Evolutionary conservation across 345 rosid genomes (phyloP).

Genomic region (Rhodamnia rubescens): DNA sequence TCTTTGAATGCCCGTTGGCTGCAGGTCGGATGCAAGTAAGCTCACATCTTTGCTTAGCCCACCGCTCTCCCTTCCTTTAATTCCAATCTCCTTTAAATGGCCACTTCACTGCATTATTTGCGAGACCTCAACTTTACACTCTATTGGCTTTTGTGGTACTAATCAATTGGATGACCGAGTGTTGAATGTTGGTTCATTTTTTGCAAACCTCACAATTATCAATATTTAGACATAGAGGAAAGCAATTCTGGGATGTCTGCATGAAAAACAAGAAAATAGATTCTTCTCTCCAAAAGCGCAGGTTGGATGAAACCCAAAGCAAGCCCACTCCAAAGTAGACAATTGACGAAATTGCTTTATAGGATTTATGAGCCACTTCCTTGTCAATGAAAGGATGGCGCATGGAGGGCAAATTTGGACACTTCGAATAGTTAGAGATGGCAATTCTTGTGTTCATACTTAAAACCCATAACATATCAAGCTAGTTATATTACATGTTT

Average conservation of each 20-base stretch:
- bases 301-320: not conserved
- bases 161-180: not conserved
- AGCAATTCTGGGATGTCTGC: not conserved
- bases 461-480: not conserved
- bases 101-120: conserved; percentile 25
- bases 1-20: conserved; percentile 7
- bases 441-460: not conserved
- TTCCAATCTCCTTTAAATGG: conserved; percentile 35
- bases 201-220: not conserved
- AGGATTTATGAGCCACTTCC: not conserved
- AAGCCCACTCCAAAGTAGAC: not conserved
- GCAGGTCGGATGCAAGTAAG: conserved; percentile 49
- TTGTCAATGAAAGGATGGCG: not conserved
- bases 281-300: not conserved
- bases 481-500: not conserved
- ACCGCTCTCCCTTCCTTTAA: conserved; percentile 59
- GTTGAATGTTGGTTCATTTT: not conserved
- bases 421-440: not conserved
- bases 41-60: conserved; percentile 54
- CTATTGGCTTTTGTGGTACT: not conserved
- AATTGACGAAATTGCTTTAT: not conserved
- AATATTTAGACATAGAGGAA: not conserved
- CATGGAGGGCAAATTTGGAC: not conserved
- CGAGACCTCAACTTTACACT: not conserved
- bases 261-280: not conserved